These are phyloP conservation scores for Penicillium desertorum DNA, from an alignment of 495 filamentous ascomycete genomes.

Conservation along the genomic window DNA sequence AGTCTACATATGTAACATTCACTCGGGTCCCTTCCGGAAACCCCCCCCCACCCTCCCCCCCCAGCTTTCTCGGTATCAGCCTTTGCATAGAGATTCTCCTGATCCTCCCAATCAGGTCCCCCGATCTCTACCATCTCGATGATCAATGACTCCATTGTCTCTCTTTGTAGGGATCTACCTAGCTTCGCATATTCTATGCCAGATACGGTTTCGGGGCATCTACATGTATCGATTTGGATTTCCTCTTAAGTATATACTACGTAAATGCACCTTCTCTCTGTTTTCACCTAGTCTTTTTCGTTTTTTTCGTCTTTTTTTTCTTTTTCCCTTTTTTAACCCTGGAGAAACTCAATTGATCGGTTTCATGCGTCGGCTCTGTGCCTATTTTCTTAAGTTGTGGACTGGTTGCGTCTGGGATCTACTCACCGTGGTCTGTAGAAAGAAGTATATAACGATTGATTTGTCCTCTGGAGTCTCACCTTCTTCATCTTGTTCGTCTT, in stretches of 20 bases:
- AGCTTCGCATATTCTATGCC: slow-evolving; percentile 5
- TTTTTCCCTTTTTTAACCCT: slow-evolving; percentile 5
- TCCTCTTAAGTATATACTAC: not conserved
- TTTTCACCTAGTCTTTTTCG: not conserved
- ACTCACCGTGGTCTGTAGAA: slow-evolving; percentile 9
- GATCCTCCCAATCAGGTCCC: slow-evolving; percentile 8
- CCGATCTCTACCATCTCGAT: slow-evolving; percentile 12
- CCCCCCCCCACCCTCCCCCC: too few relatives aligned
- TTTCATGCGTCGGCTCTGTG: slow-evolving; percentile 26
- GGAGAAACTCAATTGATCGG: slow-evolving; percentile 5
- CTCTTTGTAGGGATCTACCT: not conserved
- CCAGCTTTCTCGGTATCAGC: not conserved
- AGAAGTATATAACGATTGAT: slow-evolving; percentile 24
- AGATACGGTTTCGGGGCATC: not conserved
- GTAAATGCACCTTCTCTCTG: slow-evolving; percentile 1
- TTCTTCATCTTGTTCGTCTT: slow-evolving; percentile 1
- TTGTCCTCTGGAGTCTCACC: slow-evolving; percentile 3
- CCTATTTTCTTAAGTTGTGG: slow-evolving; percentile 16
- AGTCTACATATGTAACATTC: too few relatives aligned
- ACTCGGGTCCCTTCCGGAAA: slow-evolving; percentile 2
- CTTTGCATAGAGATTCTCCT: not conserved
- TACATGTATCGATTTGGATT: not conserved
- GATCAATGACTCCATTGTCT: slow-evolving; percentile 9
- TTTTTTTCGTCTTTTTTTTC: not conserved
- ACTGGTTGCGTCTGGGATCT: slow-evolving; percentile 16